Conservation (phyloP, 345 rosid genomes). For the Sisymbrium irio region DNA sequence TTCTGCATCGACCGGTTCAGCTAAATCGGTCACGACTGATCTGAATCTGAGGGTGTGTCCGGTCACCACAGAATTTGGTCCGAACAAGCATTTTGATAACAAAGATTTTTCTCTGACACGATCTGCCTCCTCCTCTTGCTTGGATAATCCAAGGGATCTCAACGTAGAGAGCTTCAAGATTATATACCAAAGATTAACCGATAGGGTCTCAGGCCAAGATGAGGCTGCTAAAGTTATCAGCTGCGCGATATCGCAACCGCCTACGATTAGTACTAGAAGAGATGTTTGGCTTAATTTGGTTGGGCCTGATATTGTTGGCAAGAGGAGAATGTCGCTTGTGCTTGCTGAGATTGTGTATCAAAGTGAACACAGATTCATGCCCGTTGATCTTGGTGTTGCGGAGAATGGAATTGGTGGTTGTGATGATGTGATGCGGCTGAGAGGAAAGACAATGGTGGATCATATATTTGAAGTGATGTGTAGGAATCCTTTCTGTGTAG, state of each 20-base stretch:
- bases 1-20: conserved; percentile 30
- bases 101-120: conserved; percentile 28
- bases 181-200: conserved; percentile 46
- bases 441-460: conserved; percentile 74
- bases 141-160: conserved; percentile 28
- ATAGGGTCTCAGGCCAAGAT: conserved; percentile 57
- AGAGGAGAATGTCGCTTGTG: conserved; percentile 53
- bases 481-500: conserved; percentile 56
- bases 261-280: conserved; percentile 37
- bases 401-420: conserved; percentile 21
- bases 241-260: conserved; percentile 32
- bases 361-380: conserved; percentile 50
- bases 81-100: conserved; percentile 23
- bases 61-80: conserved; percentile 33
- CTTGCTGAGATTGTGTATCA: conserved; percentile 57
- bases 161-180: conserved; percentile 45
- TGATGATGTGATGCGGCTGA: conserved; percentile 35
- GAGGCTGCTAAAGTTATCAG: conserved; percentile 58
- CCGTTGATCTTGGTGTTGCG: conserved; percentile 47
- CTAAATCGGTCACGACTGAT: conserved; percentile 49
- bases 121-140: conserved; percentile 43
- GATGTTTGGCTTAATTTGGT: conserved; percentile 67
- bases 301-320: conserved; percentile 55
- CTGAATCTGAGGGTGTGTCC: conserved; percentile 49
- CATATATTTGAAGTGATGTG: conserved; percentile 55